phyloP scores from a whole-genome alignment of 2,329 filamentous ascomycete genomes.

The Aureobasidium zeae region DNA sequence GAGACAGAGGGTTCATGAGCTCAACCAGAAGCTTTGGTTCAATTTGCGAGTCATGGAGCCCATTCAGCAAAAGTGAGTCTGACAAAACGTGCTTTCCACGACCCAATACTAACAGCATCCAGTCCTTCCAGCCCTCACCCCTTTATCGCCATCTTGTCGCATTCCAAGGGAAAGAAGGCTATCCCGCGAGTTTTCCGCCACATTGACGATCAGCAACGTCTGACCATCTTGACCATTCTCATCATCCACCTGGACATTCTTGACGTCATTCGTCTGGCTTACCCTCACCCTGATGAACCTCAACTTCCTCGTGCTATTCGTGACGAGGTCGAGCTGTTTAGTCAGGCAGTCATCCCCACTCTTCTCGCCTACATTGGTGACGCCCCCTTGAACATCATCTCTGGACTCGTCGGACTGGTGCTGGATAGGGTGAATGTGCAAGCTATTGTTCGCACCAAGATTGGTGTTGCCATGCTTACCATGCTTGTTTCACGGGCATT shows the following conservation, averaged over 20 bases:
- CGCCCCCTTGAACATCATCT: slow-evolving; percentile 80
- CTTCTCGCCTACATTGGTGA: slow-evolving; percentile 86
- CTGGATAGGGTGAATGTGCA: slow-evolving; percentile 74
- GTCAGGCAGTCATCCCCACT: slow-evolving; percentile 76
- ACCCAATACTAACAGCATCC: slow-evolving; percentile 31
- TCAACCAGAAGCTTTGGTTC: slow-evolving; percentile 75
- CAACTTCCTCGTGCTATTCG: slow-evolving; percentile 68
- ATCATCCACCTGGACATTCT: slow-evolving; percentile 86
- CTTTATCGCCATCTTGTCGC: slow-evolving; percentile 92
- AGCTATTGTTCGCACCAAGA: slow-evolving; percentile 72
- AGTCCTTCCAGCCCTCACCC: slow-evolving; percentile 67
- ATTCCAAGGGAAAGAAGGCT: slow-evolving; percentile 91
- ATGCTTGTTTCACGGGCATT: slow-evolving; percentile 92
- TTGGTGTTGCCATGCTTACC: slow-evolving; percentile 82
- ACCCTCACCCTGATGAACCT: slow-evolving; percentile 59
- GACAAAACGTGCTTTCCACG: background rate
- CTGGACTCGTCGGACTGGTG: slow-evolving; percentile 78
- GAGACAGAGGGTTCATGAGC: slow-evolving; percentile 58
- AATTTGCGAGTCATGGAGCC: slow-evolving; percentile 89
- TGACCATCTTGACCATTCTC: slow-evolving; percentile 92
- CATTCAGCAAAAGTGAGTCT: slow-evolving; percentile 50
- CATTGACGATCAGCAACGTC: slow-evolving; percentile 82
- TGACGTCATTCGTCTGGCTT: slow-evolving; percentile 76
- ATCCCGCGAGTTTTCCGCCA: slow-evolving; percentile 92
- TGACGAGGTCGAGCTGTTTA: slow-evolving; percentile 89